Conservation (phyloP, 164 flowering plant species). For the Dillenia turbinata region DNA sequence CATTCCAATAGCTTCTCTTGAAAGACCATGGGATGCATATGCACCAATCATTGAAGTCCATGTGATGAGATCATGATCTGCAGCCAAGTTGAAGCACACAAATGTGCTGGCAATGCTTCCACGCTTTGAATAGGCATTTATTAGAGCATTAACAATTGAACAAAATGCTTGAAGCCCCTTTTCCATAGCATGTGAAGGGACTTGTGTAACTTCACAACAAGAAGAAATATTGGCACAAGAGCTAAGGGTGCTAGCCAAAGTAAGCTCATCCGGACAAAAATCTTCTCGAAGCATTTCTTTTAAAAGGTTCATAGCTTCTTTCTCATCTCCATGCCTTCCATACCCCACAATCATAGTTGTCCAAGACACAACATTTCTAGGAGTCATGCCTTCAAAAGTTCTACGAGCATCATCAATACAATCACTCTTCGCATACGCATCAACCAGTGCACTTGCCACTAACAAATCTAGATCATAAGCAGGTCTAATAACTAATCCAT, state of each 20-base stretch:
- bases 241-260: slow-evolving; percentile 57
- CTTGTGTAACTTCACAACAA: slow-evolving; percentile 31
- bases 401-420: slow-evolving; percentile 38
- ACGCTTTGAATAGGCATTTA: slow-evolving; percentile 58
- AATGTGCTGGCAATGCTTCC: slow-evolving; percentile 42
- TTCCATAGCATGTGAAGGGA: slow-evolving; percentile 39
- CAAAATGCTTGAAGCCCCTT: slow-evolving; percentile 31
- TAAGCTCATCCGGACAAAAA: slow-evolving; percentile 48
- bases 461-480: slow-evolving; percentile 39
- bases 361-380: slow-evolving; percentile 58
- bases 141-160: slow-evolving; percentile 44
- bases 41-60: slow-evolving; percentile 66
- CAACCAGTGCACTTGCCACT: slow-evolving; percentile 54
- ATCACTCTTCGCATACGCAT: slow-evolving; percentile 55
- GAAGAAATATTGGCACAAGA: slow-evolving; percentile 53
- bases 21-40: slow-evolving; percentile 49
- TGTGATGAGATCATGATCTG: slow-evolving; percentile 43
- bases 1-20: slow-evolving; percentile 32
- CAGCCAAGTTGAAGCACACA: slow-evolving; percentile 27
- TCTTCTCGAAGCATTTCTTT: slow-evolving; percentile 35
- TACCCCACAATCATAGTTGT: slow-evolving; percentile 64
- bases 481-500: slow-evolving; percentile 34
- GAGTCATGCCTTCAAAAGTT: slow-evolving; percentile 46
- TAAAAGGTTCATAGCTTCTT: slow-evolving; percentile 48
- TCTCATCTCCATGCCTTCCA: slow-evolving; percentile 50